These are phyloP conservation scores for Hygrophila difformis DNA, from an alignment of 257 asterid genomes.

Conservation along the genomic window DNA sequence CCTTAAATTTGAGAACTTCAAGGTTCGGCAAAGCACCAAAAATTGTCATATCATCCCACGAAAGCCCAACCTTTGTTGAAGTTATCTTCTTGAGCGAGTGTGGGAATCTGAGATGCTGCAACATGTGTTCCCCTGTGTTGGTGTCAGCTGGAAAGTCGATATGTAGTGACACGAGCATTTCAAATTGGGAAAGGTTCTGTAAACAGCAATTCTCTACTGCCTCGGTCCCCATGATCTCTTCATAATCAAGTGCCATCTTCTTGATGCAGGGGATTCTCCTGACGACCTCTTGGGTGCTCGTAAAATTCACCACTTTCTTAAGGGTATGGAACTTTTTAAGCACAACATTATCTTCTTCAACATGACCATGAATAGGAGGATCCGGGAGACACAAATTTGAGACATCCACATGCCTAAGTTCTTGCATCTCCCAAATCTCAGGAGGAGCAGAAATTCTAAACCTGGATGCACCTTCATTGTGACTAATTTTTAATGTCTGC, in stretches of 20 bases:
- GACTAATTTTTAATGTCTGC: constrained; percentile 8
- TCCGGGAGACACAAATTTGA: neutral
- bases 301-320: constrained; percentile 4
- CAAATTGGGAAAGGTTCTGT: neutral
- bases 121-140: too few relatives aligned
- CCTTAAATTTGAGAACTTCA: neutral
- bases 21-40: neutral
- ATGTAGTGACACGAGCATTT: constrained; percentile 5
- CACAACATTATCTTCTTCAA: too few relatives aligned
- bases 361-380: neutral
- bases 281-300: neutral
- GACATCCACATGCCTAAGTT: neutral
- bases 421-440: constrained; percentile 16
- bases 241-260: constrained; percentile 2
- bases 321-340: constrained; percentile 14
- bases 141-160: neutral
- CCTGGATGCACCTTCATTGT: too few relatives aligned
- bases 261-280: constrained; percentile 2
- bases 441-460: constrained; percentile 9
- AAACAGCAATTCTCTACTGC: too few relatives aligned
- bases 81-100: constrained; percentile 10
- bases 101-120: neutral
- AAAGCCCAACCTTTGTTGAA: neutral
- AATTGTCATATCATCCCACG: constrained; percentile 4
- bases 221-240: neutral